Evolutionary conservation across 768 basidiomycete species (phyloP).

Genomic region (Naganishia vishniacii): DNA sequence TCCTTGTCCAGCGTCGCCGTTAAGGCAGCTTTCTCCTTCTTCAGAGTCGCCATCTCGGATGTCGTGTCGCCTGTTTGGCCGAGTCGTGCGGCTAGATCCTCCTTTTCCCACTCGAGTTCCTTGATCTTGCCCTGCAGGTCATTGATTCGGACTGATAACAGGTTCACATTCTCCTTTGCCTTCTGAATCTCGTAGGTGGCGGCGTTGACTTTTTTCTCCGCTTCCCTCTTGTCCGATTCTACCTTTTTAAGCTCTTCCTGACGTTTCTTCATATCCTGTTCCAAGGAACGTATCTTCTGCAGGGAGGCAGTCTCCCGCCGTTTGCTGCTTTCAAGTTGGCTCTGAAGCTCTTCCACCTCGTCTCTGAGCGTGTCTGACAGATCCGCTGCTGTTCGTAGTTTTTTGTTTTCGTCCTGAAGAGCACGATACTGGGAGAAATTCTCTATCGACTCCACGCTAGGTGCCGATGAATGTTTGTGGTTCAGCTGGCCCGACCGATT

Average conservation of each 20-base stretch:
- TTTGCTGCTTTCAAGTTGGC: neutral
- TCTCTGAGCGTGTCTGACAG: constrained; percentile 1
- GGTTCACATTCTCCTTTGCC: neutral
- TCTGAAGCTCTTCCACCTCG: neutral
- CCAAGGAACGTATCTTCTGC: neutral
- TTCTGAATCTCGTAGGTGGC: neutral
- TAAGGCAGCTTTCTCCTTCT: no score
- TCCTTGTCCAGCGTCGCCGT: no score
- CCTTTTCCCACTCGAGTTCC: neutral
- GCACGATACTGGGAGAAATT: neutral
- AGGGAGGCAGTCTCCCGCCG: neutral
- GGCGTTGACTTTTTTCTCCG: neutral
- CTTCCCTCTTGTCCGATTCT: neutral
- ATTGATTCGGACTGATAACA: neutral
- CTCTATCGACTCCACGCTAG: no score
- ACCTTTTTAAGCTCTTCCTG: neutral
- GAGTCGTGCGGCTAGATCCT: neutral
- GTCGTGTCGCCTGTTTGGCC: neutral
- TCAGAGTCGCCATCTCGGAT: no score
- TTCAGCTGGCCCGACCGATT: neutral
- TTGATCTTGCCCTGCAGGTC: neutral
- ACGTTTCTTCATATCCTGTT: neutral
- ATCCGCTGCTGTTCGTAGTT: neutral
- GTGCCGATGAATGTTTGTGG: no score
- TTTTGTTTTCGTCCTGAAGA: neutral